Conservation (phyloP, 2,329 filamentous ascomycete species). For the Aspergillus novoparasiticus region DNA sequence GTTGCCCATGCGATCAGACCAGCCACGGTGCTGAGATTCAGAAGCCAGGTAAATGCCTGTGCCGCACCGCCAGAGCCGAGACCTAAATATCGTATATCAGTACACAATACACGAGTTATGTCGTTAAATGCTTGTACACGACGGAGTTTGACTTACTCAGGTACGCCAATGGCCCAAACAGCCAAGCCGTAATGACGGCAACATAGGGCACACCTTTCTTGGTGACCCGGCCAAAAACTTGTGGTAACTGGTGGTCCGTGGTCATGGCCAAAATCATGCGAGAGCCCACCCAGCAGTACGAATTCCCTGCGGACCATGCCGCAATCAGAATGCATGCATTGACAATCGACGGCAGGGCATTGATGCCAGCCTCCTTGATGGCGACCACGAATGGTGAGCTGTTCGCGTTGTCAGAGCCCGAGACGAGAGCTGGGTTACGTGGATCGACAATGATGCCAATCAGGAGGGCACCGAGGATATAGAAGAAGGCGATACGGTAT, state of each 20-base stretch:
- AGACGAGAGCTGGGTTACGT: slow-evolving; percentile 22
- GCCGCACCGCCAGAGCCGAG: slow-evolving; percentile 38
- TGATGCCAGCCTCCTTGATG: slow-evolving; percentile 37
- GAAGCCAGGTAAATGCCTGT: slow-evolving; percentile 45
- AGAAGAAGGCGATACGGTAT: slow-evolving; percentile 44
- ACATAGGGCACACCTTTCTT: slow-evolving; percentile 60
- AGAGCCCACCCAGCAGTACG: slow-evolving; percentile 55
- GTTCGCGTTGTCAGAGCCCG: slow-evolving; percentile 31
- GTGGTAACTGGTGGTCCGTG: slow-evolving; percentile 61
- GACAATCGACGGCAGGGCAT: slow-evolving; percentile 35
- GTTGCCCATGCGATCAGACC: slow-evolving; percentile 54
- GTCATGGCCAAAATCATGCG: slow-evolving; percentile 63
- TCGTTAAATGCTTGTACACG: too few species aligned
- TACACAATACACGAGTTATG: neutral
- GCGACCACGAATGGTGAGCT: slow-evolving; percentile 41
- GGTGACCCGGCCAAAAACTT: slow-evolving; percentile 57
- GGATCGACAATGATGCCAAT: slow-evolving; percentile 35
- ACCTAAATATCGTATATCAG: slow-evolving; percentile 18
- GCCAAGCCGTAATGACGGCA: slow-evolving; percentile 57
- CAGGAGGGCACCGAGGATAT: slow-evolving; percentile 34
- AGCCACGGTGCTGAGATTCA: slow-evolving; percentile 50
- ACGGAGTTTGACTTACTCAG: slow-evolving; percentile 29
- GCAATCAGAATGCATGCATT: slow-evolving; percentile 41
- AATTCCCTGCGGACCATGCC: slow-evolving; percentile 46
- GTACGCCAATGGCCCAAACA: slow-evolving; percentile 47